These are phyloP conservation scores for Chaetomium sp. DNA, from an alignment of 2,329 filamentous ascomycete species.

Conservation along the genomic window DNA sequence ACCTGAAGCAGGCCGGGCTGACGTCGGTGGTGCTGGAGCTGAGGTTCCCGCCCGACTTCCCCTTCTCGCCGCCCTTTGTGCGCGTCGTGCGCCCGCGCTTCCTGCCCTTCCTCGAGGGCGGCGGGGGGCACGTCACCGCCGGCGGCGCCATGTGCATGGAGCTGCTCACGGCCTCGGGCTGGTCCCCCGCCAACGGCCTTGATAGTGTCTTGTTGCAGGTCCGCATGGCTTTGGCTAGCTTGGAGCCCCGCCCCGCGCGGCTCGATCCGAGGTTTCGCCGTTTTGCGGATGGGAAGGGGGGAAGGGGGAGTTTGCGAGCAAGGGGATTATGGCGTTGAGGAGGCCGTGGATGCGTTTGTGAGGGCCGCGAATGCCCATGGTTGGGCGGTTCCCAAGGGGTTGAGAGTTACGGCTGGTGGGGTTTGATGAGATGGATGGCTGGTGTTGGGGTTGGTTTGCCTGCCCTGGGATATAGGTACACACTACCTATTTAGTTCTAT, in stretches of 20 bases:
- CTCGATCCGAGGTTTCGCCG: conserved; percentile 48
- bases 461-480: background rate
- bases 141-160: conserved; percentile 87
- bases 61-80: conserved; percentile 79
- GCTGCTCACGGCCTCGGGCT: conserved; percentile 79
- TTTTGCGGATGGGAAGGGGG: background rate
- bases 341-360: conserved; percentile 73
- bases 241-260: conserved; percentile 72
- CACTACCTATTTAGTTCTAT: no score
- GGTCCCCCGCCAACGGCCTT: conserved; percentile 72
- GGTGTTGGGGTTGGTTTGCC: background rate
- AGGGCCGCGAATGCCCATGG: conserved; percentile 70
- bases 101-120: conserved; percentile 68
- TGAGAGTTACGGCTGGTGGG: conserved; percentile 50
- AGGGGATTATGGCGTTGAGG: conserved; percentile 64
- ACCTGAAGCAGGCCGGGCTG: conserved; percentile 66
- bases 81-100: conserved; percentile 82
- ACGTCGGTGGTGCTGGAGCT: conserved; percentile 78
- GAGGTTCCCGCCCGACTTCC: conserved; percentile 76
- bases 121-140: conserved; percentile 81
- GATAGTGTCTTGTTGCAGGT: conserved; percentile 82
- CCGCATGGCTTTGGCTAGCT: conserved; percentile 70
- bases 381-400: conserved; percentile 70
- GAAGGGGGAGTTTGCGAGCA: background rate
- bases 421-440: conserved; percentile 3